Evolutionary conservation across 768 basidiomycete genomes (phyloP).

Genomic region (Calvatia gigantea): DNA sequence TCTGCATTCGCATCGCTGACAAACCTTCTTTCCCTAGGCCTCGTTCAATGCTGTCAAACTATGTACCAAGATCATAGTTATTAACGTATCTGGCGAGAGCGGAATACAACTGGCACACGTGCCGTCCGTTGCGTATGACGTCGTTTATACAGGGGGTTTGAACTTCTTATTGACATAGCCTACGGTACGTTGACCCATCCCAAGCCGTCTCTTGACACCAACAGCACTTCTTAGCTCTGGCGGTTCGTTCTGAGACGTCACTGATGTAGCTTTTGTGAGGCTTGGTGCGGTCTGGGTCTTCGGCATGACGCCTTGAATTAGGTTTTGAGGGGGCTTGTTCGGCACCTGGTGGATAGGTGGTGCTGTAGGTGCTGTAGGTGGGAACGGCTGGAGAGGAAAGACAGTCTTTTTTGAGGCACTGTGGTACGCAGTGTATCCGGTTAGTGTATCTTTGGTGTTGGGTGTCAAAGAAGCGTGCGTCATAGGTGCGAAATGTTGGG

Average conservation of each 20-base stretch:
- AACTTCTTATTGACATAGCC: constrained; percentile 72
- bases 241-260: constrained; percentile 4
- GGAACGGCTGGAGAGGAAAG: neutral
- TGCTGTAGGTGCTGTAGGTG: neutral
- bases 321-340: neutral
- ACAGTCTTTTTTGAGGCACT: neutral
- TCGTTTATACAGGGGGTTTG: constrained; percentile 44
- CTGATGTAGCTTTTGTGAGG: neutral
- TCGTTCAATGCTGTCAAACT: neutral
- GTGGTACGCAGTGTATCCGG: neutral
- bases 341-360: neutral
- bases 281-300: neutral
- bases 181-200: constrained; percentile 50
- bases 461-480: neutral
- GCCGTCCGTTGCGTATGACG: neutral
- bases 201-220: constrained; percentile 53
- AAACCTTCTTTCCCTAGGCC: neutral
- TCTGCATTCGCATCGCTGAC: constrained; percentile 3
- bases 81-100: neutral
- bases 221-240: neutral
- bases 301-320: neutral
- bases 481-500: neutral
- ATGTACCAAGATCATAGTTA: neutral
- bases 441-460: no score
- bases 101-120: neutral